A percentile compares a stretch with the other conserved stretches of the same genome.
These are phyloP conservation scores for Jamesozyma jinghongensis DNA, from an alignment of 805 yeast genomes.

Conservation along the genomic window DNA sequence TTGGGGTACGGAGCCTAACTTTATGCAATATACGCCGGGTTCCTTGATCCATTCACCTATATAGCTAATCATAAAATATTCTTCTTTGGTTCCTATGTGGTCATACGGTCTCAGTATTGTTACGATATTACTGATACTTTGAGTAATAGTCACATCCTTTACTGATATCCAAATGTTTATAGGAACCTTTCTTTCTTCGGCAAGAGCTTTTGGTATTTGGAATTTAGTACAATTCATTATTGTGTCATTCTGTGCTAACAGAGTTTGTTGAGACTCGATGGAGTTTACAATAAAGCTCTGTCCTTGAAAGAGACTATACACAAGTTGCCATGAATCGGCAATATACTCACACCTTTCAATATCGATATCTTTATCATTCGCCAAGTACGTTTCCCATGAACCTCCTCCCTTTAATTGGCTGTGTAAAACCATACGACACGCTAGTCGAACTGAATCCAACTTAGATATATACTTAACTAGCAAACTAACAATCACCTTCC, in stretches of 20 bases:
- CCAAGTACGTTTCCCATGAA: too few relatives aligned
- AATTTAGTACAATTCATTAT: slow-evolving; percentile 2
- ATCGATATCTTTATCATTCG: neutral
- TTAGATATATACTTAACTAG: slow-evolving; percentile 7
- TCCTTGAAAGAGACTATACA: slow-evolving; percentile 10
- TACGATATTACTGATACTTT: slow-evolving; percentile 1
- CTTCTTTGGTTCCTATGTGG: slow-evolving; percentile 6
- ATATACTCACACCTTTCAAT: slow-evolving; percentile 6
- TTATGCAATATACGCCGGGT: slow-evolving; percentile 17
- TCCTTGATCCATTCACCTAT: slow-evolving; percentile 15
- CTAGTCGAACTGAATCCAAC: slow-evolving; percentile 11
- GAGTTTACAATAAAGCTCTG: slow-evolving; percentile 4
- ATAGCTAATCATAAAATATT: slow-evolving; percentile 9
- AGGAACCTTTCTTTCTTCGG: slow-evolving; percentile 3
- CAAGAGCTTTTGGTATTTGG: slow-evolving; percentile 1
- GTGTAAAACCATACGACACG: neutral
- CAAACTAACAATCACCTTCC: slow-evolving; percentile 5
- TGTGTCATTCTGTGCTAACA: neutral
- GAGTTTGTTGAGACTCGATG: neutral
- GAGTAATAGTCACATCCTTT: slow-evolving; percentile 3
- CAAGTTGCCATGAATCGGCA: slow-evolving; percentile 18
- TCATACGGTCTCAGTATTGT: slow-evolving; percentile 12
- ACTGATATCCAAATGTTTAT: slow-evolving; percentile 17
- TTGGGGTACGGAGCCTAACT: slow-evolving; percentile 12
- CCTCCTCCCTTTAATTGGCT: neutral